Evolutionary conservation across 352 stramenopile species (phyloP), one percentile per base, ranked within the genome.

Genomic region (Phytophthora litchii): DNA sequence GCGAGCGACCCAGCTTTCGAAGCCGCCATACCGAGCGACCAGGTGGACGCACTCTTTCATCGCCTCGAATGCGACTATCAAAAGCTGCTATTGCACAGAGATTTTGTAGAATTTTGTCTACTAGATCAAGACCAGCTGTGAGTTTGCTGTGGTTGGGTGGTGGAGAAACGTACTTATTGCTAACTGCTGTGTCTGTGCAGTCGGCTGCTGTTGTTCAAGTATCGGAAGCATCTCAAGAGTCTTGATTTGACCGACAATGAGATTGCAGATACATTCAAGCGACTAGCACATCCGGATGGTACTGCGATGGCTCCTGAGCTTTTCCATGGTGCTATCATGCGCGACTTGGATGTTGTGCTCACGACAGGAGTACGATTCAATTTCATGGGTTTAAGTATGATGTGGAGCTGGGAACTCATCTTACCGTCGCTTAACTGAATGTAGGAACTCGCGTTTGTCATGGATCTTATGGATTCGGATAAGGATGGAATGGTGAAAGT

Each of bases 91-190:
- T 69, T 83, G 13, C 84, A 87, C 19, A 52, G 76, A 53, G 84
- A 92, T 54, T 89, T 92, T 61, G 76, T 94, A 8, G 84, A 91
- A 56, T 94, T 94, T 41, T 94, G 82, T 48, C 60, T 94, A 4
- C 64, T 94, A 9, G 80, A 94, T 42, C 80, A 88, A 43, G 80
- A 89, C 31, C 84, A 94, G 44, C 56, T 94, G 82, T 94, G 60
- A 21, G 81, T 78, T 17, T 7, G 7, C 9, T 25, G 19, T 27
- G 11, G 3, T 34, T 34, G 29, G 29, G 10, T 9, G 3, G 7
- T 12, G 3, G 29, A 11, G 10, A 12, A 9, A 31, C 4, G 10
- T 13, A 34, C 29, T 34, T 34, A 34, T 1, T 34, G 29, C 7
- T 34, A 9, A 11, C 10, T 34, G 29, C 10, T 17, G 7, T 61